Conservation (phyloP, 1,284 basidiomycete species). For the Bjerkandera adusta region DNA sequence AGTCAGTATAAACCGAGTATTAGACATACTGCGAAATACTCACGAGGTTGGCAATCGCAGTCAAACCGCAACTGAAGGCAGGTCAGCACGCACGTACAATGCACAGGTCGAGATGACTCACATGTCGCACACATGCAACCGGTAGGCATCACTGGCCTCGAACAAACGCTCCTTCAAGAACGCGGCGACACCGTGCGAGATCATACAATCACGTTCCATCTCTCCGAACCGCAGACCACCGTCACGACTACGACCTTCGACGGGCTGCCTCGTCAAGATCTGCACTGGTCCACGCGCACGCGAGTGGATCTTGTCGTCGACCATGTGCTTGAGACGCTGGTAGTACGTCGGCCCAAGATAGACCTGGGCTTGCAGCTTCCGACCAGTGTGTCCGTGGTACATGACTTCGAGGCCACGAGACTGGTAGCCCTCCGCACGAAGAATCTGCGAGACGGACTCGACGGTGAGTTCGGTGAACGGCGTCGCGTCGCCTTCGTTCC, state of each 20-base stretch:
- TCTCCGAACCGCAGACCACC: constrained; percentile 99
- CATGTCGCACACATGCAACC: constrained; percentile 96
- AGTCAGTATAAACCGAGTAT: constrained; percentile 4
- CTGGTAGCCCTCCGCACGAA: constrained; percentile 88
- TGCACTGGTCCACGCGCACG: constrained; percentile 97
- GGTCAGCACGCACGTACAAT: constrained; percentile 4
- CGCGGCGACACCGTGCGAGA: constrained; percentile 97
- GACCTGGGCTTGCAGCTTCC: constrained; percentile 95
- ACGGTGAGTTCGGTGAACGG: constrained; percentile 99
- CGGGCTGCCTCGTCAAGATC: constrained; percentile 96
- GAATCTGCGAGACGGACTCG: constrained; percentile 85
- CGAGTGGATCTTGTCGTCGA: constrained; percentile 99
- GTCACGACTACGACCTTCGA: constrained; percentile 98
- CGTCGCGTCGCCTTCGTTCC: constrained; percentile 97
- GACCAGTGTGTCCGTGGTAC: constrained; percentile 98
- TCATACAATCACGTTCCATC: constrained; percentile 99
- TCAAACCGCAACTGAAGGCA: constrained; percentile 77
- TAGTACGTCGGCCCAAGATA: constrained; percentile 99
- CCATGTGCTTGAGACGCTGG: constrained; percentile 99
- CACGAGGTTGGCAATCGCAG: constrained; percentile 91
- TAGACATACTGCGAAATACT: constrained; percentile 27
- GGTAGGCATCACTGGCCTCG: constrained; percentile 93
- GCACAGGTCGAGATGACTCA: constrained; percentile 37
- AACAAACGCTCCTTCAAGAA: constrained; percentile 97
- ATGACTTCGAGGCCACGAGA: constrained; percentile 96